These are phyloP conservation scores for Barnettozyma sucrosica DNA, from an alignment of 805 yeast species.

Conservation along the genomic window DNA sequence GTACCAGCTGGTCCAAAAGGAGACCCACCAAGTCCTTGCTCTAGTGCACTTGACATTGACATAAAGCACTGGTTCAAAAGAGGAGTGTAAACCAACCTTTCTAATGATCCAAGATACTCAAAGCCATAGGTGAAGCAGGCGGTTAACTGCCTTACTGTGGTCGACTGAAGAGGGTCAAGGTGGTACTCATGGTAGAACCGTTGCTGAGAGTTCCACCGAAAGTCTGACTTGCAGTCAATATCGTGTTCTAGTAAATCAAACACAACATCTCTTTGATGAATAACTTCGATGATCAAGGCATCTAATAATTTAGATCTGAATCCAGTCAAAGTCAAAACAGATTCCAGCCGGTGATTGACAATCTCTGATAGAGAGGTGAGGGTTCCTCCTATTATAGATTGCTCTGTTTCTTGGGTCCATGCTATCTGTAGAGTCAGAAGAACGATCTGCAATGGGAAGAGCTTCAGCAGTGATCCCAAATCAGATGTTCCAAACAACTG, in stretches of 20 bases:
- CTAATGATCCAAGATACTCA: slow-evolving; percentile 75
- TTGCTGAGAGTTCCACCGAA: slow-evolving; percentile 49
- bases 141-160: slow-evolving; percentile 49
- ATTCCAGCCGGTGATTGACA: not conserved
- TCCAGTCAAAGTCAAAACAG: slow-evolving; percentile 31
- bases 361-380: slow-evolving; percentile 21
- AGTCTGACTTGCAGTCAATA: slow-evolving; percentile 17
- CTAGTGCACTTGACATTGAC: slow-evolving; percentile 68
- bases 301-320: slow-evolving; percentile 47
- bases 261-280: slow-evolving; percentile 50
- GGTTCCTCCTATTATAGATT: slow-evolving; percentile 14
- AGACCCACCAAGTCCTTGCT: slow-evolving; percentile 77
- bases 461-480: slow-evolving; percentile 31
- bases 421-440: slow-evolving; percentile 49
- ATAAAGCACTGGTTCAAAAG: slow-evolving; percentile 57
- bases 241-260: slow-evolving; percentile 12
- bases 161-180: slow-evolving; percentile 27
- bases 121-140: slow-evolving; percentile 59
- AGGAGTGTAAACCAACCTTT: slow-evolving; percentile 72
- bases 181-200: slow-evolving; percentile 31
- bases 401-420: slow-evolving; percentile 47
- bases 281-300: slow-evolving; percentile 57
- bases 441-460: slow-evolving; percentile 50
- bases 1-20: slow-evolving; percentile 97
- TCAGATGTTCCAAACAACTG: slow-evolving; percentile 11